Evolutionary conservation across 192 early-diverging fungal genomes (phyloP).

Genomic region (Diversispora eburnea): DNA sequence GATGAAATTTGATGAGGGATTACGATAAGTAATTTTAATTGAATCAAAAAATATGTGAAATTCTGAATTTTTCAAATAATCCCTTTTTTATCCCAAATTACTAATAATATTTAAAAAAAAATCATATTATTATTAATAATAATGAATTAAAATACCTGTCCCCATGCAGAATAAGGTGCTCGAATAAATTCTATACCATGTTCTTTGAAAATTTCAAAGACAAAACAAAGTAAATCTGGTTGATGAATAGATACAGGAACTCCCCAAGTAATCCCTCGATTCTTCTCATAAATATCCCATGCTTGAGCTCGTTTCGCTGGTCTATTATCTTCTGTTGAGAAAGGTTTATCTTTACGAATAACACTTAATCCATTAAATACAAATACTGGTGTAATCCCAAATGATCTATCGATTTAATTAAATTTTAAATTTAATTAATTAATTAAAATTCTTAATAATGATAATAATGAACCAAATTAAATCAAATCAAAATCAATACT

Average conservation of each 20-base stretch:
- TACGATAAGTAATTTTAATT: not conserved
- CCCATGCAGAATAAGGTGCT: constrained; percentile 77
- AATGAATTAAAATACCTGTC: constrained; percentile 48
- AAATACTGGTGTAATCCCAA: constrained; percentile 71
- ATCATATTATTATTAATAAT: not conserved
- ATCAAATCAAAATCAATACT: too few relatives aligned
- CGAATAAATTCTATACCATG: constrained; percentile 69
- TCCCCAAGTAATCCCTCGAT: constrained; percentile 57
- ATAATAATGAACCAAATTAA: not conserved
- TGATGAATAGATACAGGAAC: constrained; percentile 50
- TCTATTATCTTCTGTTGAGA: constrained; percentile 61
- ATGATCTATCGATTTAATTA: constrained; percentile 35
- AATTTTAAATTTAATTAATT: not conserved
- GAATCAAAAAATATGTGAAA: not conserved
- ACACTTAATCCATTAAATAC: constrained; percentile 72
- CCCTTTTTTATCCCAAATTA: too few relatives aligned
- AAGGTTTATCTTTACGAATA: constrained; percentile 67
- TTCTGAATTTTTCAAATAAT: too few relatives aligned
- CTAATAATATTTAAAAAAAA: not conserved
- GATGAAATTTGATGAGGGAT: not conserved
- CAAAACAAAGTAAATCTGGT: constrained; percentile 60
- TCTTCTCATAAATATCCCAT: constrained; percentile 67
- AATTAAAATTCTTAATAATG: constrained; percentile 11
- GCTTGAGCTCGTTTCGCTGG: constrained; percentile 56
- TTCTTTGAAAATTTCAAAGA: constrained; percentile 65